Evolutionary conservation across 768 basidiomycete genomes (phyloP), one percentile per base, ranked within the genome.

Genomic region (Boletus pseudo-olivaceus): DNA sequence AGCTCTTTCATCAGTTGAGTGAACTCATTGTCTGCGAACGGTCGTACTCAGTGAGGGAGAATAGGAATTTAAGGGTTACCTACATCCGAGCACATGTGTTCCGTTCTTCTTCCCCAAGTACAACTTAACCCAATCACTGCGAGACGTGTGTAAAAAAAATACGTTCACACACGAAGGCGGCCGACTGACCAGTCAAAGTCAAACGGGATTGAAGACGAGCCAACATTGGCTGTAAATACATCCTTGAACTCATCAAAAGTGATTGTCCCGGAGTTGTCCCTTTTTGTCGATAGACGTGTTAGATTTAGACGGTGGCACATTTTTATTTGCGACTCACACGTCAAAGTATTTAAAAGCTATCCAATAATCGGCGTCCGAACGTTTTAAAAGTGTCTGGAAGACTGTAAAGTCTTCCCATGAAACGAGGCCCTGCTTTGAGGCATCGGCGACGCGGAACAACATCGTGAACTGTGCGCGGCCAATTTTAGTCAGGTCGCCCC

Each of bases 1-100:
- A 98, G 81, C 40, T 94, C 96, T 73, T 98, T 98, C 93, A 99
- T 97, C 55, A 98, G 76, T 74, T 98, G 95, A 30, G 94, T 97
- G 74, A 98, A 98, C 72, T 98, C 95, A 68, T 90, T 90, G 75
- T 95, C 90, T 93, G 62, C 9, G 43, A 47, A 57, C 37, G 5
- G 17, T 23, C 38, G 34, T 38, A 41, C 39, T 65, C 48, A 67
- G 54, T 17, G 14, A 29, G 12, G 39, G 26, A 19, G 41, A 44
- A 53, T 20, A 10, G 45, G 23, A 30, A 27, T 41, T 7, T 3
- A 32, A 57, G 44, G 26, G 20, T 40, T 7, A 78, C 88, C 64
- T 64, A 93, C 94, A 97, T 74, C 93, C 93, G 52, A 97, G 78
- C 55, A 95, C 93, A 67, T 94, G 93, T 37, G 85, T 76, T 43